Conservation (phyloP, 2,329 filamentous ascomycete species). For the Sporothrix luriei region DNA sequence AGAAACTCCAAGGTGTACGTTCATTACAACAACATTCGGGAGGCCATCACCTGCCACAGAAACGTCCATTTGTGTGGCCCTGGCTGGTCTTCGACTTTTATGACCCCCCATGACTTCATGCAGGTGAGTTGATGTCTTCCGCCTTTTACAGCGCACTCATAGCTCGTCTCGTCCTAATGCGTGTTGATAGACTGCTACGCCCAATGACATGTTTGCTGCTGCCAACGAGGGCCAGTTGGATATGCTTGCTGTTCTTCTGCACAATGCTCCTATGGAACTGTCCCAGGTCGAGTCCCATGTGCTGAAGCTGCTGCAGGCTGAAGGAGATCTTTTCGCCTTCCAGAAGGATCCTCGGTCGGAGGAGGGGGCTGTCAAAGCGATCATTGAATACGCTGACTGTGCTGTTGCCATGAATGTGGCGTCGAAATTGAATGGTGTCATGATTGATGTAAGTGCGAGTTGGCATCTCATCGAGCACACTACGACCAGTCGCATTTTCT, state of each 20-base stretch:
- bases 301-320: constrained; percentile 47
- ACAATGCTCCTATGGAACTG: constrained; percentile 33
- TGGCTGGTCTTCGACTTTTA: constrained; percentile 52
- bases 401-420: constrained; percentile 49
- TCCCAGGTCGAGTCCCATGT: constrained; percentile 46
- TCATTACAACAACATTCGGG: constrained; percentile 62
- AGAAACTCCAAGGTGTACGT: constrained; percentile 53
- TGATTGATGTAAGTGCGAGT: constrained; percentile 43
- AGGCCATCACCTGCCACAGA: constrained; percentile 56
- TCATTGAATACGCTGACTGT: constrained; percentile 58
- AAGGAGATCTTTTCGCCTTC: constrained; percentile 59
- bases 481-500: neutral
- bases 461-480: too few species aligned
- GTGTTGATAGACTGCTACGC: constrained; percentile 39
- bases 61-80: constrained; percentile 50
- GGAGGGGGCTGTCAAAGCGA: constrained; percentile 50
- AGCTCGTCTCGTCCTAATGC: neutral
- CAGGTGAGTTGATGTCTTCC: constrained; percentile 40
- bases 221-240: constrained; percentile 60
- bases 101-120: constrained; percentile 51
- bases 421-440: constrained; percentile 46
- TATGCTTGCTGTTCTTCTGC: constrained; percentile 47
- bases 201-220: constrained; percentile 41
- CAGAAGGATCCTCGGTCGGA: constrained; percentile 48
- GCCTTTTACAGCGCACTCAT: neutral